These are phyloP conservation scores for Tulasnella sp. DNA, from an alignment of 768 basidiomycete genomes.

Conservation along the genomic window DNA sequence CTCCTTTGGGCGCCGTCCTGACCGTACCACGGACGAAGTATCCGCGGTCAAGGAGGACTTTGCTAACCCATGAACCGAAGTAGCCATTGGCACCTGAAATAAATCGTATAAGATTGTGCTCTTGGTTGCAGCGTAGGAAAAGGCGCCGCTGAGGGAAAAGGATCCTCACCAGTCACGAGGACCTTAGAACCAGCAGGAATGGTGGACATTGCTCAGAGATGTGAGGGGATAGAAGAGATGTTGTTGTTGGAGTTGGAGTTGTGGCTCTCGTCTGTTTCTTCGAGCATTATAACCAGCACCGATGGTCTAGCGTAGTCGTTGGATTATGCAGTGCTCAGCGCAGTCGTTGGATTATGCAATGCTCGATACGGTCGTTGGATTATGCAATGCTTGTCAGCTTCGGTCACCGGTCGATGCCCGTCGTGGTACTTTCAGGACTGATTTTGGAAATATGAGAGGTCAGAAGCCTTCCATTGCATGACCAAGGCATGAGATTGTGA, in stretches of 20 bases:
- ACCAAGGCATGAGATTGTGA: not conserved
- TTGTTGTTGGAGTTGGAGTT: not conserved
- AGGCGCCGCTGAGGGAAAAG: not conserved
- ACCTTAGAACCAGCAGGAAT: not conserved
- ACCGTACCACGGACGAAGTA: slow-evolving; percentile 23
- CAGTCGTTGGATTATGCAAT: not conserved
- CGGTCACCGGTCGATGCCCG: not conserved
- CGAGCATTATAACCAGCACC: too few species aligned
- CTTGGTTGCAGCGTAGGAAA: not conserved
- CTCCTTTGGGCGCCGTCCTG: slow-evolving; percentile 24
- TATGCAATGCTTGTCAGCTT: not conserved
- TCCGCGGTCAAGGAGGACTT: slow-evolving; percentile 22
- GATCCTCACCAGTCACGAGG: not conserved
- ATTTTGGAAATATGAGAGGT: not conserved
- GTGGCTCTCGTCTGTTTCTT: not conserved
- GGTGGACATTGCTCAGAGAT: not conserved
- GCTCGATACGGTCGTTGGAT: not conserved
- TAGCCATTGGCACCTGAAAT: slow-evolving; percentile 18
- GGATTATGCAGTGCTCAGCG: not conserved
- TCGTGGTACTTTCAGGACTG: not conserved
- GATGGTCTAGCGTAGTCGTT: too few species aligned
- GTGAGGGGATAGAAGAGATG: not conserved
- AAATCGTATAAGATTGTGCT: not conserved
- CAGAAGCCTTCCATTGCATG: not conserved
- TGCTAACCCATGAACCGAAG: slow-evolving; percentile 23